phyloP scores from a whole-genome alignment of 2,329 filamentous ascomycete genomes.

The Plectosphaerella sp. region DNA sequence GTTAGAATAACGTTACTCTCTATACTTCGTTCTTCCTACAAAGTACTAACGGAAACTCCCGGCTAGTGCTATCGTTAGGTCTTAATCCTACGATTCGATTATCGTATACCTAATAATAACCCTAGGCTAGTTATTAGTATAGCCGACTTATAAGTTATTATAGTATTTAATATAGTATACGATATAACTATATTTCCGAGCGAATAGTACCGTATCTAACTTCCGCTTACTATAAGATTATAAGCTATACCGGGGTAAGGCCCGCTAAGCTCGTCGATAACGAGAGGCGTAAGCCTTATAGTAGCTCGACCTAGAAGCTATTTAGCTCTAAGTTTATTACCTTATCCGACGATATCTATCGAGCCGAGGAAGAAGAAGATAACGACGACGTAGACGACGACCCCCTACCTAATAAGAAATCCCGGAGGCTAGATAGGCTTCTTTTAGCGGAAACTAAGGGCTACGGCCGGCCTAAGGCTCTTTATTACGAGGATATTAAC shows the following conservation, averaged over 20 bases:
- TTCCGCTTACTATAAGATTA: constrained; percentile 20
- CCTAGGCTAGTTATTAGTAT: constrained; percentile 18
- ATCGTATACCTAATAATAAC: constrained; percentile 16
- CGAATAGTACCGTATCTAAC: constrained; percentile 16
- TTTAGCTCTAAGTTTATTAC: constrained; percentile 16
- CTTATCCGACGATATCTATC: neutral
- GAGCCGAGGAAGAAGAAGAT: too few relatives aligned
- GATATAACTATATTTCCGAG: constrained; percentile 17
- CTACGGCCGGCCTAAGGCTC: constrained; percentile 17
- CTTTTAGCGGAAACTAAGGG: constrained; percentile 15
- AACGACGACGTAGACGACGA: constrained; percentile 7
- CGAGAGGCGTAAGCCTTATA: constrained; percentile 18
- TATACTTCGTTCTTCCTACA: too few relatives aligned
- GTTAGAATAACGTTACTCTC: too few relatives aligned
- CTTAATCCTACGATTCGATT: constrained; percentile 16
- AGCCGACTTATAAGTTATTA: constrained; percentile 15
- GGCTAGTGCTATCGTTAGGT: too few relatives aligned
- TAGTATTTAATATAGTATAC: constrained; percentile 23
- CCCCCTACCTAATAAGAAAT: constrained; percentile 13
- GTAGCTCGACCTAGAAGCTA: constrained; percentile 17
- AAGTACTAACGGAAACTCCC: constrained; percentile 6
- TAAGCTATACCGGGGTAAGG: constrained; percentile 20
- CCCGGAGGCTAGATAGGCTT: constrained; percentile 15
- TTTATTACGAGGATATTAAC: constrained; percentile 24
- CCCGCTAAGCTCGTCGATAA: constrained; percentile 23